Evolutionary conservation across 129 eudicot species (phyloP), one percentile per base, ranked within the genome.

Genomic region (Ambrosia artemisiifolia): DNA sequence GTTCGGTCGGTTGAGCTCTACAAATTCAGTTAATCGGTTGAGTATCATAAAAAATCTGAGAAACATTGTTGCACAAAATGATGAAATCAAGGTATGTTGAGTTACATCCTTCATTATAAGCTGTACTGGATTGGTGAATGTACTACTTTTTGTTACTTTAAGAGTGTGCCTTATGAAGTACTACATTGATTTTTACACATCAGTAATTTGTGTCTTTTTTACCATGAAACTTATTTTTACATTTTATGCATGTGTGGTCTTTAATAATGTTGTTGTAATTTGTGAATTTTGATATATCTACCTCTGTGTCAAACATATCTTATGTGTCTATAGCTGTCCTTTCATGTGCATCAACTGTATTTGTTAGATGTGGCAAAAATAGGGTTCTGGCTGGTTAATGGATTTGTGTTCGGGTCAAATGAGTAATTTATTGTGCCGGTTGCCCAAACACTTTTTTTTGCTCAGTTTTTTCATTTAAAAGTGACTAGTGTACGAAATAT

Each of bases 21-120:
- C 87, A 47, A 86, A 75, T 56, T 70, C 91, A 19, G 33, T 70
- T 53, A 83, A 94, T 30, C 80, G 98, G 67, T 72, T 83, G 62
- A 75, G 67, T 36, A 90, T 94, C 13, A 74, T 94, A 28, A 81
- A 71, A 77, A 81, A 75, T 49, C 73, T 94, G 24, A 84, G 97
- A 81, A 56, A 72, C 70, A 81, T 94, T 16, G 35, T 70, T 51
- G 72, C 75, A 30, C 75, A 78, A 73, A 56, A 82, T 63, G 83
- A 78, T 69, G 85, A 69, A 69, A 72, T 79, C 75, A 90, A 84
- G 97, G 98, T 90, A 79, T 20, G 47, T 30, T 54, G 30, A 67
- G 14, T 48, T 47, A 40, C 47, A 20, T 12, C 47, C 51, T 54
- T 63, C 71, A 35, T 30, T 64, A 18, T 28, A 57, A 56, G 67